A percentile compares a stretch with the other conserved stretches of the same genome.
phyloP scores from a whole-genome alignment of 2,329 filamentous ascomycete species.

The Xylariaceae sp. region DNA sequence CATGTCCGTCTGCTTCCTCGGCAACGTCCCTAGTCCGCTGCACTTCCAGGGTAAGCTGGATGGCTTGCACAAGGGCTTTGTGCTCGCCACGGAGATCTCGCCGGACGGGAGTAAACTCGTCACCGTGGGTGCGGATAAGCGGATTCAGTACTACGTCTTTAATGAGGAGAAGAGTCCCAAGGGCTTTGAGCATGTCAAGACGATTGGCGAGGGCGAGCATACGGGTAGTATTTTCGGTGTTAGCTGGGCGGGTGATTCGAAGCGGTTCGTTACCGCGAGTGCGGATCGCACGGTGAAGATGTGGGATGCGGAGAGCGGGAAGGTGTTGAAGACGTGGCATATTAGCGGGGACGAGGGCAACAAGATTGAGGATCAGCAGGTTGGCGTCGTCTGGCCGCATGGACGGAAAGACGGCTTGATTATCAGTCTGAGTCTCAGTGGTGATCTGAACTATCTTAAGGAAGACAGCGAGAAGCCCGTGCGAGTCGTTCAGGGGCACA shows the following conservation, averaged over 20 bases:
- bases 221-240: constrained; percentile 90
- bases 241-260: constrained; percentile 84
- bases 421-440: constrained; percentile 82
- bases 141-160: constrained; percentile 77
- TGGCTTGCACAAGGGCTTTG: constrained; percentile 78
- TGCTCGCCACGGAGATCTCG: constrained; percentile 82
- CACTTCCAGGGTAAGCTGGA: constrained; percentile 85
- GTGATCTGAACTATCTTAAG: constrained; percentile 83
- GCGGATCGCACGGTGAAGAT: constrained; percentile 92
- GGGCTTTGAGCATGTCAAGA: constrained; percentile 74
- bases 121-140: constrained; percentile 86
- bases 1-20: constrained; percentile 82
- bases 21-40: constrained; percentile 73
- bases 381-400: constrained; percentile 85
- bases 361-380: constrained; percentile 79
- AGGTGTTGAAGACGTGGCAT: constrained; percentile 74
- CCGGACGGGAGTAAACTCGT: constrained; percentile 78
- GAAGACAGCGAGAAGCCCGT: constrained; percentile 65
- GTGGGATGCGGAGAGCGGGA: constrained; percentile 82
- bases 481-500: constrained; percentile 76
- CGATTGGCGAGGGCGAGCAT: constrained; percentile 79
- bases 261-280: constrained; percentile 81
- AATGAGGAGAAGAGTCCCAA: constrained; percentile 58
- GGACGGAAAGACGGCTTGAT: constrained; percentile 79
- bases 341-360: constrained; percentile 64